Evolutionary conservation across 2,329 filamentous ascomycete species (phyloP), one percentile per base, ranked within the genome.

Genomic region (Fusarium liriodendri): DNA sequence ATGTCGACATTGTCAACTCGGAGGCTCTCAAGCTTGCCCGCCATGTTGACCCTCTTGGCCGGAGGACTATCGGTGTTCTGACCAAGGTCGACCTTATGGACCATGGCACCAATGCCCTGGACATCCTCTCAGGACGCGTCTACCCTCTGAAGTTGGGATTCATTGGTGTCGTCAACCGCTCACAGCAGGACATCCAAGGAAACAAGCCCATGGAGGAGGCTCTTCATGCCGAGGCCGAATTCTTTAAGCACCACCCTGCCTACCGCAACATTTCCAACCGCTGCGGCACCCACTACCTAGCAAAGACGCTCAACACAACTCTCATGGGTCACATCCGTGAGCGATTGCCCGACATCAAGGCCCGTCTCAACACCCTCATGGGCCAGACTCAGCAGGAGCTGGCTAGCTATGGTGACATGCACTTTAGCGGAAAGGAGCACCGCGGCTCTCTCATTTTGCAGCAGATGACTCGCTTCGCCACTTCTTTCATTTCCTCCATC

Each of bases 31-130:
- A 99, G 85, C 92, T 99, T 71, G 97, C 97, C 69, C 93, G 97
- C 62, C 95, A 99, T 90, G 97, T 99, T 64, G 97, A 99, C 83
- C 93, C 97, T 3, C 92, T 98, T 83, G 97, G 97, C 73, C 92
- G 94, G 83, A 91, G 97, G 82, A 99, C 97, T 22, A 98, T 99
- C 80, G 97, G 97, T 79, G 96, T 99, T 66, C 88, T 99, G 69
- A 98, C 97, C 70, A 99, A 99, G 85, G 87, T 99, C 74, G 97
- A 99, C 82, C 87, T 99, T 67, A 99, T 99, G 97, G 97, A 99
- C 80, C 96, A 99, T 80, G 97, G 97, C 72, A 99, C 97, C 66
- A 98, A 99, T 80, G 97, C 97, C 18, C 88, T 99, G 77, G 97
- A 99, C 80, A 99, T 99, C 77, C 89, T 99, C n/a, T 97, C 96